Percentiles rank a stretch among this genome's conserved stretches.
These are phyloP conservation scores for Pseudocercospora fijiensis DNA, from an alignment of 2,329 filamentous ascomycete species.

Conservation along the genomic window DNA sequence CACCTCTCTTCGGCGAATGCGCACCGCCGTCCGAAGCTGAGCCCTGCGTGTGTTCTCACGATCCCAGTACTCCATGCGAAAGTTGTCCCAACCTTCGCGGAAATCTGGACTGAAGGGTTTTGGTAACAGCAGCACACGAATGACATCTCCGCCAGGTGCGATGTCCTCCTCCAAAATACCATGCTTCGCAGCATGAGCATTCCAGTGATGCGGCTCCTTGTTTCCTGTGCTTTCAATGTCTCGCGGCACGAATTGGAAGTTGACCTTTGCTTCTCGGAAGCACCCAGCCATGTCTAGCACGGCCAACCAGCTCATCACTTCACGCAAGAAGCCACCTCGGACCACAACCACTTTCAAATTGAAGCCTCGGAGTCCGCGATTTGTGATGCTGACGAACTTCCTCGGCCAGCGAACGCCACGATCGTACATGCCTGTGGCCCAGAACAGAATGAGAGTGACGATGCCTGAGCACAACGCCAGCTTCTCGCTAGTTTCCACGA, in stretches of 20 bases:
- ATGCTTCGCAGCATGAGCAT: constrained; percentile 32
- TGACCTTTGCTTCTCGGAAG: constrained; percentile 36
- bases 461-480: constrained; percentile 88
- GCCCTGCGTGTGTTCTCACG: constrained; percentile 87
- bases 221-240: constrained; percentile 49
- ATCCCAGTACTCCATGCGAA: constrained; percentile 94
- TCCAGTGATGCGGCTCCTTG: constrained; percentile 55
- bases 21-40: constrained; percentile 68
- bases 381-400: constrained; percentile 84
- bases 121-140: constrained; percentile 84
- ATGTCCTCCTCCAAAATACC: constrained; percentile 77
- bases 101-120: constrained; percentile 96
- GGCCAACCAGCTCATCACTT: constrained; percentile 58
- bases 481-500: constrained; percentile 85
- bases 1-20: constrained; percentile 65
- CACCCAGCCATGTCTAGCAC: constrained; percentile 37
- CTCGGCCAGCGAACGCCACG: constrained; percentile 91
- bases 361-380: constrained; percentile 84
- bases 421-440: constrained; percentile 96
- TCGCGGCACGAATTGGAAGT: constrained; percentile 41
- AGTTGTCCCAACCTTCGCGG: constrained; percentile 94
- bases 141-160: constrained; percentile 82
- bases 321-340: constrained; percentile 76
- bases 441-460: constrained; percentile 81
- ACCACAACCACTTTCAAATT: constrained; percentile 96